phyloP scores from a whole-genome alignment of 257 asterid species.

The Penstemon eatonii region DNA sequence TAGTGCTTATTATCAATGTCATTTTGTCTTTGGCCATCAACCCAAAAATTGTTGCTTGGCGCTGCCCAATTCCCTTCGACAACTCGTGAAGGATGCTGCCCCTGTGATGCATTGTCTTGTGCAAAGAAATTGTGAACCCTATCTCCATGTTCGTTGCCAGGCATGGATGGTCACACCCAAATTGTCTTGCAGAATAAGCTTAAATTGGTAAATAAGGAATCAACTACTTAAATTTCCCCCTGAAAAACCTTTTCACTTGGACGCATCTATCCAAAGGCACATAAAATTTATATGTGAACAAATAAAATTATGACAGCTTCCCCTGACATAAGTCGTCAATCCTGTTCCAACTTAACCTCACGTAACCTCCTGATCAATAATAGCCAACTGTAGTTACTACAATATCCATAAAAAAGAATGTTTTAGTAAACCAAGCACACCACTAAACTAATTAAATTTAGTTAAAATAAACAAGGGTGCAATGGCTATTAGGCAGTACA shows the following conservation, averaged over 20 bases:
- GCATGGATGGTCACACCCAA: conserved; percentile 69
- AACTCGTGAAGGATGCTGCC: conserved; percentile 59
- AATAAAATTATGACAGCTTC: conserved; percentile 31
- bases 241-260: conserved; percentile 45
- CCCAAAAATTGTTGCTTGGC: conserved; percentile 52
- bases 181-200: conserved; percentile 14
- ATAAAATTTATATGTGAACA: not conserved
- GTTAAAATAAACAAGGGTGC: not conserved
- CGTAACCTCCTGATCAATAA: not conserved
- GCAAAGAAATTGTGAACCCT: conserved; percentile 93
- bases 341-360: not conserved
- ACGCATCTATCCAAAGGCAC: not conserved
- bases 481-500: not conserved
- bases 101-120: conserved; percentile 66
- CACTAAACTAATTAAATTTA: too few species aligned
- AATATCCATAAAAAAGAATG: not conserved
- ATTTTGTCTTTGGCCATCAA: conserved; percentile 57
- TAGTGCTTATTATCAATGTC: conserved; percentile 43
- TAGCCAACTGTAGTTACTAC: not conserved
- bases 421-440: not conserved
- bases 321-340: not conserved
- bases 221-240: not conserved
- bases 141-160: conserved; percentile 87
- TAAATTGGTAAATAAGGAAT: not conserved
- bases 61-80: conserved; percentile 64